A percentile compares a stretch with the other conserved stretches of the same genome.
Evolutionary conservation across 306 rosid genomes (phyloP).

Genomic region (Lathyrus aphaca): DNA sequence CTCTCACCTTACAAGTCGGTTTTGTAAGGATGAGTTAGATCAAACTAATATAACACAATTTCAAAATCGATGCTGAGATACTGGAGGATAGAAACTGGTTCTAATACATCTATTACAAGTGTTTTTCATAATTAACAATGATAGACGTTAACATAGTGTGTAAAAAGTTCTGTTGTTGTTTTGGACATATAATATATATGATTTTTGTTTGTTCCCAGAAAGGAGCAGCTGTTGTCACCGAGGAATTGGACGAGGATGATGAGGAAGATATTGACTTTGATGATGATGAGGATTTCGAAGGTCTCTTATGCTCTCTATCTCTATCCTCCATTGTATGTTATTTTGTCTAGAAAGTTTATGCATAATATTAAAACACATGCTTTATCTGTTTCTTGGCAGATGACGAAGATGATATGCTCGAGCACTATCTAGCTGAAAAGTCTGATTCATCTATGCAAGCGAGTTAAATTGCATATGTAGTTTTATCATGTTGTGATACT

Average conservation of each 20-base stretch:
- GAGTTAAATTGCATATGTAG: slow-evolving; percentile 43
- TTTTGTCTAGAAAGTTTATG: slow-evolving; percentile 9
- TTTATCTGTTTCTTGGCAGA: slow-evolving; percentile 51
- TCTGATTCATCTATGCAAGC: slow-evolving; percentile 66
- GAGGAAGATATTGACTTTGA: slow-evolving; percentile 87
- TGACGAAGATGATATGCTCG: slow-evolving; percentile 99
- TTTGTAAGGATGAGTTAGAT: too few relatives aligned
- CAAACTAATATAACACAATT: neutral
- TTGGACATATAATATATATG: slow-evolving; percentile 1
- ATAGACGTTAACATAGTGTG: slow-evolving; percentile 5
- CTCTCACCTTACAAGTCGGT: too few relatives aligned
- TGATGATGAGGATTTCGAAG: slow-evolving; percentile 85
- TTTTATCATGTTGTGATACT: slow-evolving; percentile 9
- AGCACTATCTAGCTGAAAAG: slow-evolving; percentile 94
- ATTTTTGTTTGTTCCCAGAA: slow-evolving; percentile 52
- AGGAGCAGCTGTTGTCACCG: slow-evolving; percentile 61
- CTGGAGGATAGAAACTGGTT: neutral
- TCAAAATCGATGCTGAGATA: neutral
- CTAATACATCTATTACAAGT: neutral
- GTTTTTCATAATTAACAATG: slow-evolving; percentile 1
- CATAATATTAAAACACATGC: slow-evolving; percentile 22
- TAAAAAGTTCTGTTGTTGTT: neutral
- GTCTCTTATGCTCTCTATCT: slow-evolving; percentile 43
- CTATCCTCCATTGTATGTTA: neutral
- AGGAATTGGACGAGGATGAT: slow-evolving; percentile 77